phyloP scores from a whole-genome alignment of 2,329 filamentous ascomycete species.

The Pleomassaria siparia region DNA sequence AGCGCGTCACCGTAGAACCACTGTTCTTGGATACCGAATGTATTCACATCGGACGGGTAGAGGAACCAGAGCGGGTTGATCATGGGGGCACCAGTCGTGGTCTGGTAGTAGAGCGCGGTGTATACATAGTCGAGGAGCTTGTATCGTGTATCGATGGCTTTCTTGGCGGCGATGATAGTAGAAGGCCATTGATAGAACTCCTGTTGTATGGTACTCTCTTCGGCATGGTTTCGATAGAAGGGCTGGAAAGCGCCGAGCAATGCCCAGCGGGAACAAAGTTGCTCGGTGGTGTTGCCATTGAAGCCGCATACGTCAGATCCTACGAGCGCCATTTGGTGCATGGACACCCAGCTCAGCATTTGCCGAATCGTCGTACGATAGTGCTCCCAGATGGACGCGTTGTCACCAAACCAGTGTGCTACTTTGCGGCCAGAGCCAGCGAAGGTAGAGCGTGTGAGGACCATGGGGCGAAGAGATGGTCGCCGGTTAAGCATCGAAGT shows the following conservation, averaged over 20 bases:
- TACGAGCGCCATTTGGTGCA: slow-evolving; percentile 53
- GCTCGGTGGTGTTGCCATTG: slow-evolving; percentile 64
- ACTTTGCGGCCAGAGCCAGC: slow-evolving; percentile 66
- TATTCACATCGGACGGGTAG: slow-evolving; percentile 62
- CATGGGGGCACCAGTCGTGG: slow-evolving; percentile 62
- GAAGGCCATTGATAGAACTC: slow-evolving; percentile 72
- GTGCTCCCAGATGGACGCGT: slow-evolving; percentile 47
- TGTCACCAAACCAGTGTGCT: slow-evolving; percentile 65
- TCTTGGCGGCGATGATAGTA: slow-evolving; percentile 65
- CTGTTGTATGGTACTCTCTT: slow-evolving; percentile 56
- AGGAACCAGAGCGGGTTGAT: slow-evolving; percentile 72
- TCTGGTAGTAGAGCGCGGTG: slow-evolving; percentile 66
- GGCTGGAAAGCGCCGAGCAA: slow-evolving; percentile 71
- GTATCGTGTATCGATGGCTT: slow-evolving; percentile 73
- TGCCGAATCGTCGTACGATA: slow-evolving; percentile 47
- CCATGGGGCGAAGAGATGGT: slow-evolving; percentile 64
- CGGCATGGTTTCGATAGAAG: slow-evolving; percentile 76
- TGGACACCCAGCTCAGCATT: slow-evolving; percentile 49
- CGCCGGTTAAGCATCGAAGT: slow-evolving; percentile 67
- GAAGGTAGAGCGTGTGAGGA: slow-evolving; percentile 77
- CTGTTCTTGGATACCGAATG: slow-evolving; percentile 56
- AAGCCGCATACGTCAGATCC: slow-evolving; percentile 75
- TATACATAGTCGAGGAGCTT: slow-evolving; percentile 78
- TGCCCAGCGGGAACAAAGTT: slow-evolving; percentile 75
- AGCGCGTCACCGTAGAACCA: slow-evolving; percentile 62